Evolutionary conservation across 352 stramenopile species (phyloP).

Genomic region (Pythium guiyangense): DNA sequence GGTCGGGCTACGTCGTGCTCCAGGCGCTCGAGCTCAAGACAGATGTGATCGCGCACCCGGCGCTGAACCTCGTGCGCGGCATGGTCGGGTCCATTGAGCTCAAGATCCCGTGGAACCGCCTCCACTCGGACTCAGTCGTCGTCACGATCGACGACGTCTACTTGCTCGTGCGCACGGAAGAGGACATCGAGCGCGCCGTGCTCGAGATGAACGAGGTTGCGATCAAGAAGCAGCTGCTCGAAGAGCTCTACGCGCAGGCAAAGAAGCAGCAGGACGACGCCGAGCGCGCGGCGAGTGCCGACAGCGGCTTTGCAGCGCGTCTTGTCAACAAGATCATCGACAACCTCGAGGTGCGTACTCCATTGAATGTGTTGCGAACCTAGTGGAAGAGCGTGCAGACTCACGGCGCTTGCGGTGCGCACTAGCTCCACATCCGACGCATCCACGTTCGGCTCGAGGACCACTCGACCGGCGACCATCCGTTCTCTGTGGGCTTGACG

Average conservation of each 20-base stretch:
- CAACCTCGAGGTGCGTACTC: constrained; percentile 69
- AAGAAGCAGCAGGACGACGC: constrained; percentile 54
- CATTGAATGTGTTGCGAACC: constrained; percentile 2
- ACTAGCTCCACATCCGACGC: constrained; percentile 73
- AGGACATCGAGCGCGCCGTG: constrained; percentile 76
- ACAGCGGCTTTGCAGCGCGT: constrained; percentile 72
- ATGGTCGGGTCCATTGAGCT: constrained; percentile 84
- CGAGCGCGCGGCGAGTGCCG: constrained; percentile 6
- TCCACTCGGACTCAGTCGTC: constrained; percentile 85
- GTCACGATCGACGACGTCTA: constrained; percentile 87
- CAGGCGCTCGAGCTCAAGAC: constrained; percentile 76
- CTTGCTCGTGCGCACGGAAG: constrained; percentile 69
- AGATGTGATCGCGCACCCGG: constrained; percentile 58
- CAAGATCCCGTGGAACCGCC: constrained; percentile 88
- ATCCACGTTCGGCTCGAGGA: constrained; percentile 86
- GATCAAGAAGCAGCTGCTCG: constrained; percentile 82
- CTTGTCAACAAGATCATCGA: constrained; percentile 89
- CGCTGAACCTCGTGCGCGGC: constrained; percentile 68
- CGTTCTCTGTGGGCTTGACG: constrained; percentile 77
- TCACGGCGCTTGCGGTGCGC: no score
- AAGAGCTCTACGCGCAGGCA: constrained; percentile 70
- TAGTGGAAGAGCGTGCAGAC: background rate
- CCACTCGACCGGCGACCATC: constrained; percentile 67
- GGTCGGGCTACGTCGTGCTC: constrained; percentile 84
- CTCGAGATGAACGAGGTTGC: constrained; percentile 72